Base-by-base conservation (phyloP, 106 monocot species). In the Dendrobium catenatum region DNA sequence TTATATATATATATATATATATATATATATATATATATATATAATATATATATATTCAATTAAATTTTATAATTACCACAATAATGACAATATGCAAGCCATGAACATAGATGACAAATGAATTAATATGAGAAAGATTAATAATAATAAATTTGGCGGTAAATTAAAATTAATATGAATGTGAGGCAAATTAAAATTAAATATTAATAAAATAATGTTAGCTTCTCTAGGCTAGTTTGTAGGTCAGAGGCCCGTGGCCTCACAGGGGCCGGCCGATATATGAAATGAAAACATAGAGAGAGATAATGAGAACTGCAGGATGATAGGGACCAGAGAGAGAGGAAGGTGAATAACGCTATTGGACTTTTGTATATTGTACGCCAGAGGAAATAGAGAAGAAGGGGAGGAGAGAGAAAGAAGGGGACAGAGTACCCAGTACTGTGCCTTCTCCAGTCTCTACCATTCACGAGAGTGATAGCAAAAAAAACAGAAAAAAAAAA, bases 281-380 rank as follows among this genome's bases (percentile, higher is more conserved):
- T 61, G 61, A 61, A 61, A 3, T 16, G 56, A 61, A 22, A 5
- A 61, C 6, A 61, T 19, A 61, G 2, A 61, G 20, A 22, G n/a
- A 61, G 61, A 61, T 6, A 61, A 61, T 61, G 70, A 37, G 37
- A 70, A 74, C 43, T 42, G 29, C 74, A 74, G 74, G 40, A 7
- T 44, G 19, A 20, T 20, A 44, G 43, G 74, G 41, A 74, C 41
- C 74, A 42, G 43, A 74, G 19, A 43, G 74, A 7, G 43, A 19
- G 20, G 74, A 42, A 37, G 74, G 70, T 70, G 61, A 61, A 61
- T 61, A 61, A 61, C 61, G 11, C 70, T 37, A 70, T 33, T 70
- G 70, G 70, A 70, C 70, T 70, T 70, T 70, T 70, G 70, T 70
- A 13, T 70, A 37, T 70, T 44, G 29, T 74, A 74, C 74, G 43